Conservation (phyloP, 2,329 filamentous ascomycete genomes). For the Fusarium fracticaudum region DNA sequence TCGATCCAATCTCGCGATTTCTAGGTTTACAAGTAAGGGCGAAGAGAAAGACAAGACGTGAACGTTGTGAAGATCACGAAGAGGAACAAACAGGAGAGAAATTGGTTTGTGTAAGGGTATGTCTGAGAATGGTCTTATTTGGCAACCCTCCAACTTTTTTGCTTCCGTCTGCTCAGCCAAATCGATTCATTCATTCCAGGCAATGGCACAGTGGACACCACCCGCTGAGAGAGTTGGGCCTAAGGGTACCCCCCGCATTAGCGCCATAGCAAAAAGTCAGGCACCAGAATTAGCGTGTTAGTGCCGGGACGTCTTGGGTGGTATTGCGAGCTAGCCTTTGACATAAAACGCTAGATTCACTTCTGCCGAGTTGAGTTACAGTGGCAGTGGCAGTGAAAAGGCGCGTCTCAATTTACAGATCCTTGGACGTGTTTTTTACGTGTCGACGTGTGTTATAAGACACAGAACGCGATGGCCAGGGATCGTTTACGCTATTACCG, state of each 20-base stretch:
- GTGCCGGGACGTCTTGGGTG: constrained; percentile 13
- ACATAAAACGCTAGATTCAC: constrained; percentile 1
- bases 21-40: neutral
- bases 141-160: constrained; percentile 1
- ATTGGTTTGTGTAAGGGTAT: constrained; percentile 5
- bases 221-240: constrained; percentile 1
- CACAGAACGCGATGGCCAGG: neutral
- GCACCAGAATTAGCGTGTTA: constrained; percentile 35
- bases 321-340: neutral
- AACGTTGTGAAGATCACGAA: neutral
- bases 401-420: constrained; percentile 7
- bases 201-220: constrained; percentile 13
- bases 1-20: constrained; percentile 2
- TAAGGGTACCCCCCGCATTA: constrained; percentile 34
- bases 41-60: neutral
- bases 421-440: constrained; percentile 4
- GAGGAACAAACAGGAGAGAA: neutral
- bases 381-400: neutral
- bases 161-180: constrained; percentile 16
- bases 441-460: neutral
- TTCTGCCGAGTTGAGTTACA: neutral
- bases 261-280: constrained; percentile 29
- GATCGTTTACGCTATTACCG: constrained; percentile 7
- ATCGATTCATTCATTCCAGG: constrained; percentile 29
- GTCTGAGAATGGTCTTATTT: constrained; percentile 6